phyloP scores from a whole-genome alignment of 148 eudicot genomes.

The Camellia japonica region DNA sequence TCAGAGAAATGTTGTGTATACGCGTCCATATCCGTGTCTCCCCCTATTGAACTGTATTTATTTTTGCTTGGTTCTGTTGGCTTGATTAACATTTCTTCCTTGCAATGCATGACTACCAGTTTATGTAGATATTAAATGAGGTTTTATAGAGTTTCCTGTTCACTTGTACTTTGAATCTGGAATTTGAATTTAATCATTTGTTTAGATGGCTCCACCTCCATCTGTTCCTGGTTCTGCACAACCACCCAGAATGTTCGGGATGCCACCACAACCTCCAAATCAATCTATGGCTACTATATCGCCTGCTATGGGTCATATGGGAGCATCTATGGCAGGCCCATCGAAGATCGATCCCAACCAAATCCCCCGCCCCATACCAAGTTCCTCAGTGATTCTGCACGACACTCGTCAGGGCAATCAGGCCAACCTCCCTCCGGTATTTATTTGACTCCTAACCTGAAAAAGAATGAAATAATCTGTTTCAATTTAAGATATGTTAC shows the following conservation, averaged over 20 bases:
- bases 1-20: too few species aligned
- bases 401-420: constrained; percentile 93
- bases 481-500: not conserved
- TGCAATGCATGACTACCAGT: not conserved
- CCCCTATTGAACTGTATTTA: not conserved
- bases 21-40: not conserved
- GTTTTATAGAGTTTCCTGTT: not conserved
- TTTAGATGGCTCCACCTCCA: constrained; percentile 64
- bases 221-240: constrained; percentile 62
- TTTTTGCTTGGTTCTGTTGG: constrained; percentile 1
- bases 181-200: constrained; percentile 21
- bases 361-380: constrained; percentile 86
- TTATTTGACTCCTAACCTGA: not conserved
- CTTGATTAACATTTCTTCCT: not conserved
- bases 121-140: constrained; percentile 3
- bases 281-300: constrained; percentile 63
- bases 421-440: constrained; percentile 99
- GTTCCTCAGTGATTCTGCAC: constrained; percentile 57
- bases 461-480: not conserved
- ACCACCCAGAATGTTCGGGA: constrained; percentile 68
- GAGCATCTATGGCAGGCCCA: constrained; percentile 49
- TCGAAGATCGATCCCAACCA: constrained; percentile 93
- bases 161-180: constrained; percentile 14
- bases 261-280: constrained; percentile 66
- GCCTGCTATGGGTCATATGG: constrained; percentile 63